Evolutionary conservation across 139 green algal species (phyloP), one percentile per base, ranked within the genome.

Genomic region (Picochlorum costavermella): DNA sequence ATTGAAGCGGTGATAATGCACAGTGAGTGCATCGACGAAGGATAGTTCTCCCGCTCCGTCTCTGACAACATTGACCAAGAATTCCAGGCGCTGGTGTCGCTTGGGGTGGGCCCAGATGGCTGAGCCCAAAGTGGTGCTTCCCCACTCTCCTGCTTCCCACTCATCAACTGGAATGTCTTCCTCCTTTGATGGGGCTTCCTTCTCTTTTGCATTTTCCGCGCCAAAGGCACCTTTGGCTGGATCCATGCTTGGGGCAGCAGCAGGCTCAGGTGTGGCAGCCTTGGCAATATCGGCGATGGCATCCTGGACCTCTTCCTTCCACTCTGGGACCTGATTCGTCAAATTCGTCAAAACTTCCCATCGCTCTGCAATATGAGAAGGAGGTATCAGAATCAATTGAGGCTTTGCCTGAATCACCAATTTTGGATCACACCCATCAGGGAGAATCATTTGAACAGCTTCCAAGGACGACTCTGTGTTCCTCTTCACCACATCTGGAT

Each of bases 341-440:
- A 31, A 2, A 50, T 50, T 31, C 12, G 16, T 25, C 20, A 64
- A 13, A 14, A 17, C 14, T 31, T 64, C 43, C 58, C 58, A 64
- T 29, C 58, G 58, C 23, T 64, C 20, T 6, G 14, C 58, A 13
- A 64, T 31, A 29, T 31, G 25, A 51, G 58, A 49, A 17, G 23
- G n/a, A 50, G n/a, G 20, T 16, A 51, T 29, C 58, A 64, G 30
- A 16, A 64, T 31, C n/a, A 64, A 28, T 20, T 64, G 58, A 8
- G 58, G 58, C 25, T 64, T 64, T 36, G 40, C 40, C 43, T 64
- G 57, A 28, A 64, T 50, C 17, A 64, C 43, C 23, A 44, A 29
- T 17, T 44, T 31, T 44, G 58, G n/a, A 51, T 26, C 25, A 59
- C 12, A 23, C 20, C 58, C 58, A 29, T 64, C 20, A 20, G 58